Conservation (phyloP, 2,329 filamentous ascomycete species). For the Metarhizium album region DNA sequence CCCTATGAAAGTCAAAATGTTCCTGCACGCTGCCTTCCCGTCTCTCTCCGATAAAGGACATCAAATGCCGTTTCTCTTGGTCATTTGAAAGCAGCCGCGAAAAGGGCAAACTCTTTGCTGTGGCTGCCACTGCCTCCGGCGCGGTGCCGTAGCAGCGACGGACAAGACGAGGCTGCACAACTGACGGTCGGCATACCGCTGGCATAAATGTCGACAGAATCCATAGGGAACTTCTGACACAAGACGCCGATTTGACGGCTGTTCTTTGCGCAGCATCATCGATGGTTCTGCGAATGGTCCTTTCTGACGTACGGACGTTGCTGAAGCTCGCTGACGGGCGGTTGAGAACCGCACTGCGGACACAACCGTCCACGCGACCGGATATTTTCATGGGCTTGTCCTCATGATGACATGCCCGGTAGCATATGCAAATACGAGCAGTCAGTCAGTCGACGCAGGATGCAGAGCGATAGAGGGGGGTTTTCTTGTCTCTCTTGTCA, state of each 20-base stretch:
- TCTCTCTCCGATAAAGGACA: slow-evolving; percentile 41
- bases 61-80: slow-evolving; percentile 32
- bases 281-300: slow-evolving; percentile 16
- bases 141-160: slow-evolving; percentile 18
- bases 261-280: slow-evolving; percentile 9
- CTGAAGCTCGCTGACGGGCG: slow-evolving; percentile 25
- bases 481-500: background rate
- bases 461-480: background rate
- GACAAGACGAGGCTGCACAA: slow-evolving; percentile 4
- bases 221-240: slow-evolving; percentile 26
- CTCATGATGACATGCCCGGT: slow-evolving; percentile 29
- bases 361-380: slow-evolving; percentile 48
- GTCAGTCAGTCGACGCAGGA: background rate
- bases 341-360: slow-evolving; percentile 44
- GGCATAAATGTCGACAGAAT: slow-evolving; percentile 30
- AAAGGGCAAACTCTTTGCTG: background rate
- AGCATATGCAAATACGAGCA: slow-evolving; percentile 1
- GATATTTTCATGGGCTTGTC: slow-evolving; percentile 50
- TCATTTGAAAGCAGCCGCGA: slow-evolving; percentile 3
- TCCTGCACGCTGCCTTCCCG: slow-evolving; percentile 39
- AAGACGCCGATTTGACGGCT: slow-evolving; percentile 12
- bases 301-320: slow-evolving; percentile 12
- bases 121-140: slow-evolving; percentile 11
- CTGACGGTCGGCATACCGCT: slow-evolving; percentile 11
- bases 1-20: slow-evolving; percentile 38